These are phyloP conservation scores for Croton setiger DNA, from an alignment of 441 rosid species.

Conservation along the genomic window DNA sequence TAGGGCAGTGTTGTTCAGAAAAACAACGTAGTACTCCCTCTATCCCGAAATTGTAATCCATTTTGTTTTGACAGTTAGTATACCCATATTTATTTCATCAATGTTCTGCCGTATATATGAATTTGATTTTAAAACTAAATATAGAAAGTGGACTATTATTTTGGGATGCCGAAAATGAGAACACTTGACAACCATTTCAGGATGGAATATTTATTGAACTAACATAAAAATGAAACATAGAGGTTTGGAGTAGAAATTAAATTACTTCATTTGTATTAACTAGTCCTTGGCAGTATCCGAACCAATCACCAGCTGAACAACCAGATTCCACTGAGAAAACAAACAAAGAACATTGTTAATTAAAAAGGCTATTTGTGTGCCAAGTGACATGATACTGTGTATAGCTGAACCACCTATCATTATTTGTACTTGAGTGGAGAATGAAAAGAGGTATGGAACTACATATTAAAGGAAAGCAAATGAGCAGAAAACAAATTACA, in stretches of 20 bases:
- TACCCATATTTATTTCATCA: too few relatives aligned
- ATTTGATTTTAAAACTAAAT: too few relatives aligned
- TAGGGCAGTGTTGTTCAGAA: background rate
- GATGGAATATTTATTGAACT: background rate
- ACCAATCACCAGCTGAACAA: conserved; percentile 19
- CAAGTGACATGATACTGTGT: background rate
- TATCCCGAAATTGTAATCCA: too few relatives aligned
- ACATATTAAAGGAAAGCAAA: background rate
- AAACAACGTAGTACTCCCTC: background rate
- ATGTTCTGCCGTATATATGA: too few relatives aligned
- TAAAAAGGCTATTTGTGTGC: background rate
- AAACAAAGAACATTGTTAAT: conserved; percentile 14
- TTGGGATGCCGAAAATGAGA: too few relatives aligned
- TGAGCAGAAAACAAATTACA: background rate
- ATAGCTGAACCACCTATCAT: background rate
- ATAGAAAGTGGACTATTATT: too few relatives aligned
- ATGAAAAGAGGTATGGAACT: background rate
- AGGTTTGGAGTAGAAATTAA: background rate
- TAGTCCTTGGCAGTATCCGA: conserved; percentile 20
- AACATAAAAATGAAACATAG: background rate
- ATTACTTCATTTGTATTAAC: conserved; percentile 36
- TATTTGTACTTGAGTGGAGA: background rate
- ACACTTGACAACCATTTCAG: too few relatives aligned
- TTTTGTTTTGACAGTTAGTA: too few relatives aligned
- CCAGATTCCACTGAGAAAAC: conserved; percentile 25